A percentile compares a stretch with the other conserved stretches of the same genome.
Conservation (phyloP, 306 rosid species). For the Spatholobus suberectus region DNA sequence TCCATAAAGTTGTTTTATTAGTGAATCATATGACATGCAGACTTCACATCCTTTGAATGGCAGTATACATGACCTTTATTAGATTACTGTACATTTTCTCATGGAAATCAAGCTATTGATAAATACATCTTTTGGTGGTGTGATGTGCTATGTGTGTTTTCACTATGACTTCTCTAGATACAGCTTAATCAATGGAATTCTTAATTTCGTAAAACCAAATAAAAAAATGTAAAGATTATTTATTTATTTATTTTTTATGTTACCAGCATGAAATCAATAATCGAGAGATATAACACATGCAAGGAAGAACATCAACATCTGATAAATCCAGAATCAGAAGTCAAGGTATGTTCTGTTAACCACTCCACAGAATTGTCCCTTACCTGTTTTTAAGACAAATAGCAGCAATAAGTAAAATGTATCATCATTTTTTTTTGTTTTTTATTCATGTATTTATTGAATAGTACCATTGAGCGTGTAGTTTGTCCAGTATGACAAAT, state of each 20-base stretch:
- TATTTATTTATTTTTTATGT: slow-evolving; percentile 39
- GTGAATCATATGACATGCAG: too few relatives aligned
- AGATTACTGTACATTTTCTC: background rate
- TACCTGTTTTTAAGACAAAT: background rate
- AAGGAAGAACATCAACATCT: slow-evolving; percentile 66
- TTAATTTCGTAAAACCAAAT: background rate
- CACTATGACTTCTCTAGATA: background rate
- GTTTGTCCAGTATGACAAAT: background rate
- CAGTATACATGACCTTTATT: too few relatives aligned
- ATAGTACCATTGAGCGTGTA: background rate
- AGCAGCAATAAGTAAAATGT: background rate
- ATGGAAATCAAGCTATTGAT: too few relatives aligned
- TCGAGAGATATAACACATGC: slow-evolving; percentile 61
- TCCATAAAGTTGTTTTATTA: background rate
- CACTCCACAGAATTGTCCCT: slow-evolving; percentile 26
- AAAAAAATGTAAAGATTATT: slow-evolving; percentile 10
- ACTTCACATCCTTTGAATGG: too few relatives aligned
- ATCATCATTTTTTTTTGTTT: background rate
- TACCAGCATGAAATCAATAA: slow-evolving; percentile 67
- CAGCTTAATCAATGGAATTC: slow-evolving; percentile 7
- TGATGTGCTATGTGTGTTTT: background rate
- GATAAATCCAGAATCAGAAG: slow-evolving; percentile 65
- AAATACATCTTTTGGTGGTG: background rate
- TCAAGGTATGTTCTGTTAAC: slow-evolving; percentile 57
- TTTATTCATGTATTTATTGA: slow-evolving; percentile 10